phyloP scores from a whole-genome alignment of 2,329 filamentous ascomycete genomes.

The Verticillium albo-atrum region DNA sequence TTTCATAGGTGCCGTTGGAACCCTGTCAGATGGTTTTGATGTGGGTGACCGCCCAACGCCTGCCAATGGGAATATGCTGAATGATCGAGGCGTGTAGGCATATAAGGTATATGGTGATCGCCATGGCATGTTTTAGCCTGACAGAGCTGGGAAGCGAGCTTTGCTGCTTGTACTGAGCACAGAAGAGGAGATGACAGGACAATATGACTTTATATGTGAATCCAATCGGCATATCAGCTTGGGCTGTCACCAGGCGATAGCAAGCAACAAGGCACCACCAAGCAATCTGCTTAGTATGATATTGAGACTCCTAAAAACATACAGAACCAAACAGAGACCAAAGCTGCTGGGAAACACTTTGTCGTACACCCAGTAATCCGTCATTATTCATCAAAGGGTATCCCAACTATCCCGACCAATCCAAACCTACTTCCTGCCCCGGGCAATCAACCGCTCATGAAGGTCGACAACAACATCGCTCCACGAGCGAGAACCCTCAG shows the following conservation, averaged over 20 bases:
- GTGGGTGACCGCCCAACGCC: no score
- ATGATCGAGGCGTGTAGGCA: no score
- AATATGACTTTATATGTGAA: no score
- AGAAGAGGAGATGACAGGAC: no score
- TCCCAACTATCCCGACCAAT: slow-evolving; percentile 1
- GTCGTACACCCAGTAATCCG: background rate
- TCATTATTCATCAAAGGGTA: background rate
- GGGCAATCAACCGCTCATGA: slow-evolving; percentile 48
- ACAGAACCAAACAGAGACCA: background rate
- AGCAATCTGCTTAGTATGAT: background rate
- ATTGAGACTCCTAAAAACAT: background rate
- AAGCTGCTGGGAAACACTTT: background rate
- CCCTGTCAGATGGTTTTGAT: no score
- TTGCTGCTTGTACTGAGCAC: no score
- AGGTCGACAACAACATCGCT: slow-evolving; percentile 52
- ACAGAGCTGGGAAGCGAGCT: no score
- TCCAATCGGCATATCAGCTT: no score
- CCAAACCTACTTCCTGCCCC: slow-evolving; percentile 42
- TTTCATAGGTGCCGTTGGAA: no score
- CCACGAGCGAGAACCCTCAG: slow-evolving; percentile 39
- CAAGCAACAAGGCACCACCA: background rate
- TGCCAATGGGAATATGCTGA: no score
- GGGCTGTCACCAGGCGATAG: background rate
- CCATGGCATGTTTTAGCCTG: no score
- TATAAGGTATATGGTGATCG: no score